These are phyloP conservation scores for Wickerhamomyces sydowiorum DNA, from an alignment of 805 yeast genomes.

Conservation along the genomic window DNA sequence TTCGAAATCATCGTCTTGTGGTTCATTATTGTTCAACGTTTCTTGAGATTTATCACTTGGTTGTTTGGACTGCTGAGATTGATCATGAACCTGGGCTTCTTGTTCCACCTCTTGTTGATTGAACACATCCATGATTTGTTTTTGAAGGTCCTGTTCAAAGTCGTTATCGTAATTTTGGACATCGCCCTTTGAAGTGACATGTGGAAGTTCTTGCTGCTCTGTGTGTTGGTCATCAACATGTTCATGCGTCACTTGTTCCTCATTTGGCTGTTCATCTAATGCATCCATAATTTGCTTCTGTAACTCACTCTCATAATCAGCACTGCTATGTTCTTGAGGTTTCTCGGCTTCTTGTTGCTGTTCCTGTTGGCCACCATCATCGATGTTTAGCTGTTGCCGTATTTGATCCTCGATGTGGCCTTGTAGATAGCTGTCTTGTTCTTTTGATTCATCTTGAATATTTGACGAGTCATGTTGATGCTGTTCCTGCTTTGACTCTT, in stretches of 20 bases:
- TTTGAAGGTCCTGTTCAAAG: conserved; percentile 16
- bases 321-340: background rate
- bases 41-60: conserved; percentile 1
- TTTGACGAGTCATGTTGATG: background rate
- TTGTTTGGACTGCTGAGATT: conserved; percentile 14
- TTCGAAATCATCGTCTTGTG: conserved; percentile 10
- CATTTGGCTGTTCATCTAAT: conserved; percentile 7
- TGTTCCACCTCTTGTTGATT: conserved; percentile 12
- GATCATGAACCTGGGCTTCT: conserved; percentile 5
- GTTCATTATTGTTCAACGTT: background rate
- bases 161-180: conserved; percentile 9
- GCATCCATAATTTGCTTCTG: conserved; percentile 16
- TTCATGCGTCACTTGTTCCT: conserved; percentile 1
- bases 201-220: background rate
- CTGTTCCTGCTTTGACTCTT: background rate
- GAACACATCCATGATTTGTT: conserved; percentile 20
- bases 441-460: background rate
- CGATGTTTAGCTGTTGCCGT: conserved; percentile 6
- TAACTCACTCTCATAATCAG: conserved; percentile 9
- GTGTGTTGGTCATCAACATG: background rate
- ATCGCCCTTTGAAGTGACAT: conserved; percentile 1
- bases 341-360: background rate
- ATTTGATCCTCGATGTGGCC: background rate
- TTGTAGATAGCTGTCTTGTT: background rate
- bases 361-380: background rate